Base-by-base conservation (phyloP, 2,329 filamentous ascomycete genomes). In the Colletotrichum horii region DNA sequence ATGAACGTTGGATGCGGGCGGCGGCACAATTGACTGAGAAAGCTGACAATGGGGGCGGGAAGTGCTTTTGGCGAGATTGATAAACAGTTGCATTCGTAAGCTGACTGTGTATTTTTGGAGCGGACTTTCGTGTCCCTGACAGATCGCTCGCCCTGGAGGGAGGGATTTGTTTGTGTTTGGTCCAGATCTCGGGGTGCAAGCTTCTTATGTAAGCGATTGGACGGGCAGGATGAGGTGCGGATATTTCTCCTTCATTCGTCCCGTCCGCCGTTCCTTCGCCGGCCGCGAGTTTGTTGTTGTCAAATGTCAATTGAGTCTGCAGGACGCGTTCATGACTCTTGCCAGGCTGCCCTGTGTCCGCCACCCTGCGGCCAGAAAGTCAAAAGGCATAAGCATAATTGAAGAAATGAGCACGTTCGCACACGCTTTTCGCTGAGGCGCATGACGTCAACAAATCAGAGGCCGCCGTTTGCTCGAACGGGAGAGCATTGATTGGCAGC, bases 361-460 rank as follows among this genome's bases (percentile, higher is more conserved):
- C 14, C 56, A 19, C 71, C 72, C 62, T 75, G 69, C 34, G 19
- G 14, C 28, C 9, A 24, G n/a, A 56, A 30, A 64, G 38, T 24
- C 26, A 36, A 68, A 65, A 52, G 30, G 64, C 43, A 38, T 73
- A 75, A 73, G 70, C 64, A 75, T 65, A 75, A 68, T 26, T 43
- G 38, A 64, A 68, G 64, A 75, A 73, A 75, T 75, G 70, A 73
- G 58, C 62, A 64, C 64, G 55, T 60, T 43, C 32, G 15, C 34
- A 8, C 15, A 26, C 34, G 3, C 11, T 14, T 48, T n/a, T 16
- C 22, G 24, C 26, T 15, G 34, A 32, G 22, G 22, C 36, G 32
- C 70, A 73, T 73, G 70, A 73, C 70, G 73, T 75, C 70, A 75
- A 43, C 64, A 58, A 73, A 68, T 58, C 56, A 64, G 64, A 75